Base-by-base conservation (phyloP, 2,329 filamentous ascomycete species). In the Helotiales sp. region DNA sequence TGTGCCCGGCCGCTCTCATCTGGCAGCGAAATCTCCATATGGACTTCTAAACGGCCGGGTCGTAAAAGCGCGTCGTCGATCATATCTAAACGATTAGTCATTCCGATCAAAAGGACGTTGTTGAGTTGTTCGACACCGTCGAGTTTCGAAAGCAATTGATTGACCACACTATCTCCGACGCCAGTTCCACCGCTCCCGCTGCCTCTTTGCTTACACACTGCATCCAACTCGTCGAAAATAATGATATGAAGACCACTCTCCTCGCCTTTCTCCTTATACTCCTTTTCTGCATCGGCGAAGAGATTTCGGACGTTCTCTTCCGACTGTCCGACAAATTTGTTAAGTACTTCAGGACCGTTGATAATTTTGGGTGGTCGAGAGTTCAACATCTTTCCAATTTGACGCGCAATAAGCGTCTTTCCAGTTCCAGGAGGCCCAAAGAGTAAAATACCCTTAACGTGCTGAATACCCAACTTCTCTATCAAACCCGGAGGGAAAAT, bases 41-140 rank as follows among this genome's bases (percentile, higher is more conserved):
- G 96, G 1, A 98, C 93, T 80, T 99, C 96, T 20, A 99, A 84
- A 85, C 96, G 94, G 65, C 96, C 96, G 49, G 95, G 92, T 78
- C 95, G 91, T 63, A 98, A 82, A 55, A 98, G 84, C 1, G 96
- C 96, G 79, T 98, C 96, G 78, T 99, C 96, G 71, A 99, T 98
- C 95, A 99, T 97, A 79, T 99, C 96, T 84, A 95, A 97, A 70
- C 96, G 87, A 82, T 99, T 99, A 60, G 96, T 99, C 96, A 99
- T 99, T 81, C 96, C 96, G 75, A 99, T 98, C 64, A 99, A 87
- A 2, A 99, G 85, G 71, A 99, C 96, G 78, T 99, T 99, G 86
- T 98, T 98, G 66, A 97, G 87, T 78, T 97, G 92, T 70, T 97
- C 93, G 3, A 97, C 93, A 84, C 93, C 93, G 76, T 97, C 93